Conservation (phyloP, 441 rosid species). For the Erodium texanum region DNA sequence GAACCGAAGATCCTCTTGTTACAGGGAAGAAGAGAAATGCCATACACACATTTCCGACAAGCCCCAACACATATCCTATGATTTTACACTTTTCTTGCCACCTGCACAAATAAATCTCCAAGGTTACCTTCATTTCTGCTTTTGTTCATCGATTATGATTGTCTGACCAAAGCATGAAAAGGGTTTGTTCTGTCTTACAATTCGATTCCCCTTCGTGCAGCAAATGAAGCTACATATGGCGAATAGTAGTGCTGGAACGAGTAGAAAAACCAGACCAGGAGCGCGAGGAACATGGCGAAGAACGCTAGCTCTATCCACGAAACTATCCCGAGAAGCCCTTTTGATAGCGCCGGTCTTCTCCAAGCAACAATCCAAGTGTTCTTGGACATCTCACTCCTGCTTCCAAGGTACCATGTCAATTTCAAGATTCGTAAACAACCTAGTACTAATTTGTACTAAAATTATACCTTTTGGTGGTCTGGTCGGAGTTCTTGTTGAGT, state of each 20-base stretch:
- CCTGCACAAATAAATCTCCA: slow-evolving; percentile 15
- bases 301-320: slow-evolving; percentile 39
- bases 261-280: slow-evolving; percentile 46
- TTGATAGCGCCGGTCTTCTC: slow-evolving; percentile 43
- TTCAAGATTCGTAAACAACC: no score
- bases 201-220: background rate
- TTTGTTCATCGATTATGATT: no score
- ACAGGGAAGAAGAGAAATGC: slow-evolving; percentile 55
- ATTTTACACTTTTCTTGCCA: slow-evolving; percentile 36
- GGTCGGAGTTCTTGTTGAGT: background rate
- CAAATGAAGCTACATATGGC: background rate
- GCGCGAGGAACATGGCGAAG: slow-evolving; percentile 40
- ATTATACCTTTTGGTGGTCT: background rate
- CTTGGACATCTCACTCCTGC: background rate
- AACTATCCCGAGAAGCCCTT: slow-evolving; percentile 59
- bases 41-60: slow-evolving; percentile 42
- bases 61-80: slow-evolving; percentile 28
- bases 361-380: background rate
- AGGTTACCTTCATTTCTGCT: no score
- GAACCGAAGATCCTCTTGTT: slow-evolving; percentile 45
- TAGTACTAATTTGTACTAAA: no score
- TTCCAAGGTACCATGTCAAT: no score
- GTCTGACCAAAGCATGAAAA: background rate
- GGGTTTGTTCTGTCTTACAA: background rate
- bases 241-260: slow-evolving; percentile 11